Evolutionary conservation across 2,329 filamentous ascomycete species (phyloP).

Genomic region (Cytospora chrysosperma): DNA sequence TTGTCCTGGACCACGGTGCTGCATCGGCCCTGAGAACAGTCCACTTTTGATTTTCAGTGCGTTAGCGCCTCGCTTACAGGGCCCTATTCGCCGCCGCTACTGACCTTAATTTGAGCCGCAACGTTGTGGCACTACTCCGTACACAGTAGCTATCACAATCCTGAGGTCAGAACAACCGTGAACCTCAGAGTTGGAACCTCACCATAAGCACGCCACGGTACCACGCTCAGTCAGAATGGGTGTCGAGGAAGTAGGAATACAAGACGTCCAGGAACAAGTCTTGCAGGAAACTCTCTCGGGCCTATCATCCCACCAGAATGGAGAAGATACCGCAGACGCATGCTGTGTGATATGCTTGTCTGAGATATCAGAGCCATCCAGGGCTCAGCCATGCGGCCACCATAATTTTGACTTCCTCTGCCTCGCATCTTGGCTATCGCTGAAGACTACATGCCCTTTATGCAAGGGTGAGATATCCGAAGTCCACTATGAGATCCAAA

Average conservation of each 20-base stretch:
- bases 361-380: constrained; percentile 66
- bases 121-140: neutral
- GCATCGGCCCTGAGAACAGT: neutral
- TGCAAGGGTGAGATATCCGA: constrained; percentile 61
- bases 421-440: constrained; percentile 76
- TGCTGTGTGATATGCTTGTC: constrained; percentile 90
- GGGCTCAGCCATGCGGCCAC: constrained; percentile 76
- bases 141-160: neutral
- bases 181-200: neutral
- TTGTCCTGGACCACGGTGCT: neutral
- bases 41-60: neutral
- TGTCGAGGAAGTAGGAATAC: constrained; percentile 9
- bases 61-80: neutral
- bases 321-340: constrained; percentile 14
- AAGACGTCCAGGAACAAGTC: constrained; percentile 42
- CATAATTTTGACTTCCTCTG: constrained; percentile 82
- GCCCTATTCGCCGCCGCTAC: neutral
- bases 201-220: neutral
- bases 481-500: constrained; percentile 64
- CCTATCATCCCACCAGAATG: constrained; percentile 31
- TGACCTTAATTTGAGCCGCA: neutral
- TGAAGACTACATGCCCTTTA: constrained; percentile 72
- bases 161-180: too few species aligned
- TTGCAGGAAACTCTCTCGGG: constrained; percentile 47
- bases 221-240: constrained; percentile 3